phyloP scores from a whole-genome alignment of 2,329 filamentous ascomycete genomes.

The Pseudogymnoascus sp. region DNA sequence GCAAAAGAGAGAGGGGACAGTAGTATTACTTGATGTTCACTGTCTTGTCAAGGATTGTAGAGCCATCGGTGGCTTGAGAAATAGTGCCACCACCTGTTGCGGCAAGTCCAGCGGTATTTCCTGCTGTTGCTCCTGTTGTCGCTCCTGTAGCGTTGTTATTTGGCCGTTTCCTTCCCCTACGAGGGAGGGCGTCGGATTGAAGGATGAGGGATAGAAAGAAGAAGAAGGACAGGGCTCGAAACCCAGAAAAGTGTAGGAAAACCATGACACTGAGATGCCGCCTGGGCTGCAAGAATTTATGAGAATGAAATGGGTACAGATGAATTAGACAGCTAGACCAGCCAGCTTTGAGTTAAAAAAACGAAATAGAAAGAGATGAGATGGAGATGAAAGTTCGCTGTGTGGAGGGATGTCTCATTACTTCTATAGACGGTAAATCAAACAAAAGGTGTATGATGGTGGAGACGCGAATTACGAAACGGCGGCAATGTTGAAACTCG shows the following conservation, averaged over 20 bases:
- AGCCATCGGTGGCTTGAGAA: conserved; percentile 43
- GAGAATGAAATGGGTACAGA: neutral
- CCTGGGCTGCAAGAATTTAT: neutral
- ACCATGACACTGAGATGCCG: neutral
- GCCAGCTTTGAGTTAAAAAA: neutral
- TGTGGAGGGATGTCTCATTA: neutral
- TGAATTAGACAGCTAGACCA: neutral
- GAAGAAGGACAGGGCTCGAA: conserved; percentile 1
- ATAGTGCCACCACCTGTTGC: conserved; percentile 21
- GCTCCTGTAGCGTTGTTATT: neutral
- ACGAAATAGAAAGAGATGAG: neutral
- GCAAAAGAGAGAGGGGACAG: neutral
- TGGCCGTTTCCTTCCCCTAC: neutral
- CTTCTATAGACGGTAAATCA: neutral
- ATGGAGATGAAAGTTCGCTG: neutral
- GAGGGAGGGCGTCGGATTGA: conserved; percentile 5
- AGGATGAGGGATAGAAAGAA: neutral
- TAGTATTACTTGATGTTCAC: conserved; percentile 43
- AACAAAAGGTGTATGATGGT: neutral
- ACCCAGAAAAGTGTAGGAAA: conserved; percentile 1
- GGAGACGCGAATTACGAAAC: neutral
- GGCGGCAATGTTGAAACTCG: neutral
- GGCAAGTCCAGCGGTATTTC: neutral
- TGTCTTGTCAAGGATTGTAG: conserved; percentile 47
- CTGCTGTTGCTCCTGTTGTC: neutral